Conservation (phyloP, 2,329 filamentous ascomycete species). For the Thermoascus crustaceus region DNA sequence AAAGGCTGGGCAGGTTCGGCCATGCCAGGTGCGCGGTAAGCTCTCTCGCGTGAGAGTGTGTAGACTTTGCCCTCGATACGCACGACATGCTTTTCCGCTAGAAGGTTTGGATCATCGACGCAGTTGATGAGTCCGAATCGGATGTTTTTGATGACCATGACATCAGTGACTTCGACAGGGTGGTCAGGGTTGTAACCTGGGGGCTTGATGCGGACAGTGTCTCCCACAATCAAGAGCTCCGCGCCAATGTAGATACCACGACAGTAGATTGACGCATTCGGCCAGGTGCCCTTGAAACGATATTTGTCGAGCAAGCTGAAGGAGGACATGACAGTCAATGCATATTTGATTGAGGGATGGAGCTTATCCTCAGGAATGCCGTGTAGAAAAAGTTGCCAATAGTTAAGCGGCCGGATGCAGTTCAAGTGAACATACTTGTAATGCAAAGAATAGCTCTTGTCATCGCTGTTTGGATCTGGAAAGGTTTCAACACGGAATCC, state of each 20-base stretch:
- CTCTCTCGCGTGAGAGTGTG: slow-evolving; percentile 24
- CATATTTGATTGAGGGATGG: slow-evolving; percentile 48
- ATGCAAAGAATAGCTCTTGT: slow-evolving; percentile 47
- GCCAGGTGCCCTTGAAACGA: slow-evolving; percentile 48
- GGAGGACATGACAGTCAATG: slow-evolving; percentile 45
- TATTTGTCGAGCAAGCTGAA: slow-evolving; percentile 46
- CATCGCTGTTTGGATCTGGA: slow-evolving; percentile 41
- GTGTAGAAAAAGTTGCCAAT: slow-evolving; percentile 45
- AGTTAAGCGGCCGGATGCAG: slow-evolving; percentile 47
- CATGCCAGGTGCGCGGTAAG: slow-evolving; percentile 13
- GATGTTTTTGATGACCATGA: slow-evolving; percentile 48
- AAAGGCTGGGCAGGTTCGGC: slow-evolving; percentile 18
- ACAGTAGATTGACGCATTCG: slow-evolving; percentile 44
- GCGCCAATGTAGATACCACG: slow-evolving; percentile 49
- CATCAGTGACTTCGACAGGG: slow-evolving; percentile 36
- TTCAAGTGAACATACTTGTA: slow-evolving; percentile 49
- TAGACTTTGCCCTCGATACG: slow-evolving; percentile 45
- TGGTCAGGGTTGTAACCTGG: slow-evolving; percentile 12
- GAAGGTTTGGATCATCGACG: slow-evolving; percentile 38
- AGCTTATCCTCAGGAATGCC: slow-evolving; percentile 32
- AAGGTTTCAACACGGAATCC: slow-evolving; percentile 53
- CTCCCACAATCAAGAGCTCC: slow-evolving; percentile 48
- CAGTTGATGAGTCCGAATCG: slow-evolving; percentile 43
- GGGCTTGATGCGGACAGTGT: slow-evolving; percentile 46
- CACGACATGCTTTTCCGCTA: slow-evolving; percentile 39